phyloP scores from a whole-genome alignment of 805 yeast genomes.

The Soucietia sequanensis region DNA sequence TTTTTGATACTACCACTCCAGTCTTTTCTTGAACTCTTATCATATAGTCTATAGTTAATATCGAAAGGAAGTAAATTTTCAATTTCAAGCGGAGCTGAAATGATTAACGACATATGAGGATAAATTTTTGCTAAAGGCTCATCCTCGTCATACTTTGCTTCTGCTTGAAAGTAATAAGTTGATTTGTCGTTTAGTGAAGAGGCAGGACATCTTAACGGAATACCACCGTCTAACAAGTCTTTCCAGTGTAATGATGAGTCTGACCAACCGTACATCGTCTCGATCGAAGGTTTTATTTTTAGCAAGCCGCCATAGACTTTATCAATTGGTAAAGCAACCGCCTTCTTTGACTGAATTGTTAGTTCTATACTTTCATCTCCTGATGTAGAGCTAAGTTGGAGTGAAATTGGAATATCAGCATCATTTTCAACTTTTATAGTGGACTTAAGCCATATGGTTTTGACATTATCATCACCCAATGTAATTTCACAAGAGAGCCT shows the following conservation, averaged over 20 bases:
- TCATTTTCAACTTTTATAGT: constrained; percentile 67
- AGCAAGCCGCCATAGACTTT: constrained; percentile 58
- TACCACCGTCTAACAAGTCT: constrained; percentile 46
- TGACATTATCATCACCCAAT: constrained; percentile 74
- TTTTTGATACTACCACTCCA: constrained; percentile 61
- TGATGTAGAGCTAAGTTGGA: constrained; percentile 41
- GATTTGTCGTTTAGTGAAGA: constrained; percentile 36
- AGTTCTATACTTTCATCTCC: constrained; percentile 21
- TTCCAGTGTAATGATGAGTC: constrained; percentile 64
- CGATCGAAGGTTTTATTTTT: constrained; percentile 59
- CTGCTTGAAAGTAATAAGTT: constrained; percentile 68
- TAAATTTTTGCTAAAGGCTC: constrained; percentile 74
- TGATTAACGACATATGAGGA: constrained; percentile 76
- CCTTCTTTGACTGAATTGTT: constrained; percentile 52
- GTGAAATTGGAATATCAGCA: constrained; percentile 54
- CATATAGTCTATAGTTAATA: constrained; percentile 69
- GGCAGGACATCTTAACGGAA: constrained; percentile 61
- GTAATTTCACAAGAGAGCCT: constrained; percentile 71
- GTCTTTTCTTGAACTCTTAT: constrained; percentile 65
- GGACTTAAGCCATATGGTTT: constrained; percentile 74
- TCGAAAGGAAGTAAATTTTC: constrained; percentile 86
- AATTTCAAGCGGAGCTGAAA: constrained; percentile 84
- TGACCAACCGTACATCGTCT: constrained; percentile 68
- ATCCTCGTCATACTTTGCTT: constrained; percentile 58
- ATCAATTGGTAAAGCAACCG: constrained; percentile 73